These are phyloP conservation scores for Nemania bipapillata DNA, from an alignment of 2,329 filamentous ascomycete genomes.

Conservation along the genomic window DNA sequence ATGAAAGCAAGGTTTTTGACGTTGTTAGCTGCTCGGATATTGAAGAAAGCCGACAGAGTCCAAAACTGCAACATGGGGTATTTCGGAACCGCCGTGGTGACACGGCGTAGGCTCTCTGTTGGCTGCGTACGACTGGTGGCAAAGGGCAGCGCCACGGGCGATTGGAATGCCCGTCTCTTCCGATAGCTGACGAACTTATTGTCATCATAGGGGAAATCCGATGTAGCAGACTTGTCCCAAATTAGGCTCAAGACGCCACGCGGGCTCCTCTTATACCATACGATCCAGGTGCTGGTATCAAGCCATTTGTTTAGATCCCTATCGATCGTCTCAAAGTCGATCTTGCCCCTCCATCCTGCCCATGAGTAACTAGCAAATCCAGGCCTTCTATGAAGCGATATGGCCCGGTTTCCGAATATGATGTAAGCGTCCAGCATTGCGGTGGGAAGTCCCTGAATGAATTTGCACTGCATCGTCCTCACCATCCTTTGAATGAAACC, in stretches of 20 bases:
- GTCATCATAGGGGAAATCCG: not conserved
- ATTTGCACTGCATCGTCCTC: not conserved
- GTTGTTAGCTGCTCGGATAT: not conserved
- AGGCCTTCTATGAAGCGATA: not conserved
- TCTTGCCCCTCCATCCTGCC: not conserved
- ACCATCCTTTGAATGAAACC: not conserved
- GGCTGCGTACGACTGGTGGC: not conserved
- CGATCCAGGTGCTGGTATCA: not conserved
- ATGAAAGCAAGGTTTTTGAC: not conserved
- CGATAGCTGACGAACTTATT: not conserved
- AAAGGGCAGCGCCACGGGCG: not conserved
- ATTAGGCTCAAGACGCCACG: not conserved
- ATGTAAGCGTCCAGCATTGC: not conserved
- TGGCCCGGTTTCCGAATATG: not conserved
- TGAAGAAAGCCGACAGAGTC: not conserved
- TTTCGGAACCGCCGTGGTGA: not conserved
- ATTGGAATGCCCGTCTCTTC: not conserved
- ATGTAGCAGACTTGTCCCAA: not conserved
- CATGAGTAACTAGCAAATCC: slow-evolving; percentile 1
- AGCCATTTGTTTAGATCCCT: not conserved
- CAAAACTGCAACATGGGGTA: not conserved
- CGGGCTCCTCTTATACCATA: not conserved
- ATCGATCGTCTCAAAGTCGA: not conserved
- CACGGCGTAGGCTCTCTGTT: not conserved
- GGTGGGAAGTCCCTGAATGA: not conserved